Evolutionary conservation across 1,284 basidiomycete genomes (phyloP).

Genomic region (Cutaneotrichosporon sp.): DNA sequence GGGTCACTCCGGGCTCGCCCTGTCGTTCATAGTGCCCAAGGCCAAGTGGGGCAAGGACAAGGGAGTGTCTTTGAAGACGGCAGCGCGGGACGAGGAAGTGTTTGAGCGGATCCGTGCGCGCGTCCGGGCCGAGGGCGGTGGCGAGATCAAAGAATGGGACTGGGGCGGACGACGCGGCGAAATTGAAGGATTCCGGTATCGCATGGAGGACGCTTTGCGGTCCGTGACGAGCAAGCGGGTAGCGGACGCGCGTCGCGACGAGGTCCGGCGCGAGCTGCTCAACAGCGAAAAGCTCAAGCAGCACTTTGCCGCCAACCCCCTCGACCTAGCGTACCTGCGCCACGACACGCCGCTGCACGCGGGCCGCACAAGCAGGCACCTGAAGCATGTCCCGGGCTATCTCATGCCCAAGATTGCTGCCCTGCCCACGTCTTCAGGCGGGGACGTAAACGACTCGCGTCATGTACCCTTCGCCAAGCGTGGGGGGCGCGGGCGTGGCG

Average conservation of each 20-base stretch:
- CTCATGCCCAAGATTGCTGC: slow-evolving; percentile 75
- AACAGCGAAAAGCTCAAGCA: slow-evolving; percentile 97
- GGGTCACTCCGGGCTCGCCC: slow-evolving; percentile 83
- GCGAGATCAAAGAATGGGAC: slow-evolving; percentile 85
- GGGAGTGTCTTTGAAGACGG: slow-evolving; percentile 55
- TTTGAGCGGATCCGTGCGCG: slow-evolving; percentile 72
- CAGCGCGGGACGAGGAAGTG: slow-evolving; percentile 68
- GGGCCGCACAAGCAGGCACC: slow-evolving; percentile 77
- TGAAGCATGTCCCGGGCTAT: slow-evolving; percentile 95
- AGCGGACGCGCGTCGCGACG: slow-evolving; percentile 87
- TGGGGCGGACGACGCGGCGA: slow-evolving; percentile 73
- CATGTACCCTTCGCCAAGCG: slow-evolving; percentile 38
- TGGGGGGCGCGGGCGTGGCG: slow-evolving; percentile 27
- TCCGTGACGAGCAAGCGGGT: slow-evolving; percentile 81
- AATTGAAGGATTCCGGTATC: slow-evolving; percentile 96
- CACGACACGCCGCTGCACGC: slow-evolving; percentile 94
- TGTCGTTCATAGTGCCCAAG: slow-evolving; percentile 80
- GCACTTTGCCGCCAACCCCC: slow-evolving; percentile 96
- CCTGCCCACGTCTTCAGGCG: slow-evolving; percentile 32
- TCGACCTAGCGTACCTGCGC: slow-evolving; percentile 84
- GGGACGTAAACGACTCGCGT: slow-evolving; percentile 32
- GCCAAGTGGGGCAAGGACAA: slow-evolving; percentile 70
- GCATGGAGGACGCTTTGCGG: slow-evolving; percentile 93
- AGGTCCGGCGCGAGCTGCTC: slow-evolving; percentile 87
- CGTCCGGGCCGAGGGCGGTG: slow-evolving; percentile 62